Conservation (phyloP, 2,329 filamentous ascomycete species). For the Elsinoe perseae region DNA sequence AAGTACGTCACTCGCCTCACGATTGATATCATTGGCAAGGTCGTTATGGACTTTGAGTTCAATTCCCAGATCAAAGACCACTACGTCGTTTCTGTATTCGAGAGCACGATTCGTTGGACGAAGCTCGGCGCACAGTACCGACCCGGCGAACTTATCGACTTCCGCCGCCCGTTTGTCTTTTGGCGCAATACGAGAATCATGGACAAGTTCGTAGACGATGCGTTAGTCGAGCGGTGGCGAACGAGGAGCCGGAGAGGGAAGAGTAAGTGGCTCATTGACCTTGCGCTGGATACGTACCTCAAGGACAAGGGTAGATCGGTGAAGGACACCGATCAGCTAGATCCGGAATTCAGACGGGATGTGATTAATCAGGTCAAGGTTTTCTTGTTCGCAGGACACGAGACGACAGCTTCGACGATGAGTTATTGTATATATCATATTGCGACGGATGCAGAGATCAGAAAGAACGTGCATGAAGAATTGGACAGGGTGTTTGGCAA, state of each 20-base stretch:
- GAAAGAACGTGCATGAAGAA: constrained; percentile 38
- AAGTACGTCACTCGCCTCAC: constrained; percentile 34
- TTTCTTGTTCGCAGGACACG: constrained; percentile 38
- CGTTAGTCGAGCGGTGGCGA: constrained; percentile 33
- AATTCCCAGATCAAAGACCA: constrained; percentile 31
- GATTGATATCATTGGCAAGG: constrained; percentile 37
- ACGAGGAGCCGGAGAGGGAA: constrained; percentile 27
- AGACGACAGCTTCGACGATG: constrained; percentile 34
- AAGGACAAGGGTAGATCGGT: constrained; percentile 28
- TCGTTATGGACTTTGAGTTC: constrained; percentile 34
- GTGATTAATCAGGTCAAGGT: constrained; percentile 34
- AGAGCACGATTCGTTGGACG: constrained; percentile 31
- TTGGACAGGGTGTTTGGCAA: constrained; percentile 46
- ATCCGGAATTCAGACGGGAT: constrained; percentile 31
- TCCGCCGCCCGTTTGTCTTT: constrained; percentile 30
- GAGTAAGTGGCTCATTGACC: constrained; percentile 31
- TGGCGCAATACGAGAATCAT: constrained; percentile 33
- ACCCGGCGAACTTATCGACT: constrained; percentile 32
- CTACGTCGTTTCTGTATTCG: constrained; percentile 32
- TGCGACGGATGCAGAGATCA: constrained; percentile 28
- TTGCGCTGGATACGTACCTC: constrained; percentile 32
- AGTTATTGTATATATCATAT: constrained; percentile 37
- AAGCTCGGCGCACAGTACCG: constrained; percentile 29
- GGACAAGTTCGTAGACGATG: constrained; percentile 28
- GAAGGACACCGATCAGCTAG: constrained; percentile 26